Evolutionary conservation across 192 early-diverging fungal genomes (phyloP).

Genomic region (Diversispora eburnea): DNA sequence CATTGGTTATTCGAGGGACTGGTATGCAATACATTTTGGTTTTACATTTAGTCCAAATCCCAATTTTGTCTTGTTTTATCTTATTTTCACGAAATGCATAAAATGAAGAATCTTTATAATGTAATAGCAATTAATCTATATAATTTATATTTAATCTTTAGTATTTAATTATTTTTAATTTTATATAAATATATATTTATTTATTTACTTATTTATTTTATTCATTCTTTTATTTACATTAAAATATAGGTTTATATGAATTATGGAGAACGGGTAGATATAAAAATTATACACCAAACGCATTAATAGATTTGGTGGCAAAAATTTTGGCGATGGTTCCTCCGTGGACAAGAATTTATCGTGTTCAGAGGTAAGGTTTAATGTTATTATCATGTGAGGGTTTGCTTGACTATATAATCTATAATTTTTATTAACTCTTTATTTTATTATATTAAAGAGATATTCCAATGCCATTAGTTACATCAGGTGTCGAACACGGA

Average conservation of each 20-base stretch:
- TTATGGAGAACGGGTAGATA: slow-evolving; percentile 98
- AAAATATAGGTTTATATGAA: slow-evolving; percentile 71
- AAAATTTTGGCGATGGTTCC: slow-evolving; percentile 94
- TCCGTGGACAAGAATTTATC: slow-evolving; percentile 98
- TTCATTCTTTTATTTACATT: neutral
- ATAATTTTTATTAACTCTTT: neutral
- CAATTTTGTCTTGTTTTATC: too few relatives aligned
- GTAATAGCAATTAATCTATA: too few relatives aligned
- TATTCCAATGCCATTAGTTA: slow-evolving; percentile 99
- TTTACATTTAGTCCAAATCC: neutral
- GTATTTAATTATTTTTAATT: too few relatives aligned
- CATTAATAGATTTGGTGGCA: slow-evolving; percentile 93
- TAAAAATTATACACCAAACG: slow-evolving; percentile 96
- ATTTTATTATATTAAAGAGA: slow-evolving; percentile 44
- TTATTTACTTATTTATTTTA: neutral
- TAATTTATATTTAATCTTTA: too few relatives aligned
- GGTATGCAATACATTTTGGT: slow-evolving; percentile 37
- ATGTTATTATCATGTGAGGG: neutral
- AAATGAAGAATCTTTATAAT: too few relatives aligned
- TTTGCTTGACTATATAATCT: neutral
- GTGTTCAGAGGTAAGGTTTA: slow-evolving; percentile 72
- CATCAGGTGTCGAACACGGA: slow-evolving; percentile 97
- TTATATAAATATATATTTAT: neutral
- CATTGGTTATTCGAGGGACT: slow-evolving; percentile 97
- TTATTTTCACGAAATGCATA: too few relatives aligned